These are phyloP conservation scores for Solanum hybrid DNA, from an alignment of 305 asterid genomes.

Conservation along the genomic window DNA sequence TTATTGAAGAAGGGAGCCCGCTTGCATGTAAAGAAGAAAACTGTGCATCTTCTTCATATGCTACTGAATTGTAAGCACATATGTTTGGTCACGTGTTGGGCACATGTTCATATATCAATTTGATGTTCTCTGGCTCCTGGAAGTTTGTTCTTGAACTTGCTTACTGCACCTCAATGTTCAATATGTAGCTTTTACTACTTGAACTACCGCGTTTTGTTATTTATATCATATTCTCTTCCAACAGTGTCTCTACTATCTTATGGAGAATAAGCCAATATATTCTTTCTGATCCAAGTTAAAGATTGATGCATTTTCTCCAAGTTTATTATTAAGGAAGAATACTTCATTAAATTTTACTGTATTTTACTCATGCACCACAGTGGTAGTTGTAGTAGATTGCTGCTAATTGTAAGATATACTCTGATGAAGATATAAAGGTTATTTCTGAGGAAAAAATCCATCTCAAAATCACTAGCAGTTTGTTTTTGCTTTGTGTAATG, in stretches of 20 bases:
- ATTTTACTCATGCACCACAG: not conserved
- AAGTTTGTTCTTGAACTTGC: not conserved
- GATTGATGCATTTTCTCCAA: not conserved
- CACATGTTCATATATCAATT: not conserved
- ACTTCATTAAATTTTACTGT: not conserved
- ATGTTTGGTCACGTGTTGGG: constrained; percentile 1
- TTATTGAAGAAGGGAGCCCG: constrained; percentile 64
- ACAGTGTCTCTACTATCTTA: not conserved
- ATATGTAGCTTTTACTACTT: not conserved
- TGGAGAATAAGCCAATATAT: not conserved
- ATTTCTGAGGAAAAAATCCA: not conserved
- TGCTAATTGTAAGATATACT: not conserved
- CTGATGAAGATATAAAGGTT: not conserved
- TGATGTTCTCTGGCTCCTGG: not conserved
- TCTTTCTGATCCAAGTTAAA: not conserved
- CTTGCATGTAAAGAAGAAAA: constrained; percentile 55
- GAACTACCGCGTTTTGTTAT: not conserved
- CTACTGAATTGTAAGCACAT: constrained; percentile 71
- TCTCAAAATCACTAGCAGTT: not conserved
- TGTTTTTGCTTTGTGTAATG: constrained; percentile 1
- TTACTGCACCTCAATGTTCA: not conserved
- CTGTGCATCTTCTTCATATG: constrained; percentile 65
- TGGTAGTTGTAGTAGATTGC: not conserved
- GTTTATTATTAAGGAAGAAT: not conserved
- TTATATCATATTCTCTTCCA: not conserved